These are phyloP conservation scores for Myrica gale DNA, from an alignment of 306 rosid species.

Conservation along the genomic window DNA sequence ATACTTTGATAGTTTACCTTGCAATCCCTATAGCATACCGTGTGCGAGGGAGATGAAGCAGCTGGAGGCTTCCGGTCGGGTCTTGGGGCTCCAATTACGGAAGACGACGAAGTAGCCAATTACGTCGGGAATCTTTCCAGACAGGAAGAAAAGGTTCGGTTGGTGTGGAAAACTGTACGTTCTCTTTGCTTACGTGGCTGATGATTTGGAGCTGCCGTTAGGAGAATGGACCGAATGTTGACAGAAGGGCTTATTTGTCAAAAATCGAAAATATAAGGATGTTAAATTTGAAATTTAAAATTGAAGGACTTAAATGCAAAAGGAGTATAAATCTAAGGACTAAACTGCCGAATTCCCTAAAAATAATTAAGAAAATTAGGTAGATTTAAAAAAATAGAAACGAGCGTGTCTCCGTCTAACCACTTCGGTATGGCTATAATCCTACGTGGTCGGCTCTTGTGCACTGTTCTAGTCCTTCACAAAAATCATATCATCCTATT, in stretches of 20 bases:
- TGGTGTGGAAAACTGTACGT: neutral
- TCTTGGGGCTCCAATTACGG: constrained; percentile 66
- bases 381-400: neutral
- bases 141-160: neutral
- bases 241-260: no score
- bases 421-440: constrained; percentile 21
- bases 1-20: constrained; percentile 39
- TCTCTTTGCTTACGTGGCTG: no score
- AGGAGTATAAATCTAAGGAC: no score
- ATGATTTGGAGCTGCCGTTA: no score
- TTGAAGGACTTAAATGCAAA: no score
- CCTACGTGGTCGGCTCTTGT: neutral
- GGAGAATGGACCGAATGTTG: no score
- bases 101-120: constrained; percentile 58
- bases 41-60: constrained; percentile 75
- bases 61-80: constrained; percentile 79
- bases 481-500: no score
- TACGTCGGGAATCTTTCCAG: constrained; percentile 32
- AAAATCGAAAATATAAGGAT: no score
- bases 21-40: constrained; percentile 63
- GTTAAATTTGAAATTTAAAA: no score
- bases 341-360: no score
- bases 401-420: neutral
- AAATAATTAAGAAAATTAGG: neutral
- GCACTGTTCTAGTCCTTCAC: neutral